phyloP scores from a whole-genome alignment of 306 rosid genomes.

The Datisca glomerata region DNA sequence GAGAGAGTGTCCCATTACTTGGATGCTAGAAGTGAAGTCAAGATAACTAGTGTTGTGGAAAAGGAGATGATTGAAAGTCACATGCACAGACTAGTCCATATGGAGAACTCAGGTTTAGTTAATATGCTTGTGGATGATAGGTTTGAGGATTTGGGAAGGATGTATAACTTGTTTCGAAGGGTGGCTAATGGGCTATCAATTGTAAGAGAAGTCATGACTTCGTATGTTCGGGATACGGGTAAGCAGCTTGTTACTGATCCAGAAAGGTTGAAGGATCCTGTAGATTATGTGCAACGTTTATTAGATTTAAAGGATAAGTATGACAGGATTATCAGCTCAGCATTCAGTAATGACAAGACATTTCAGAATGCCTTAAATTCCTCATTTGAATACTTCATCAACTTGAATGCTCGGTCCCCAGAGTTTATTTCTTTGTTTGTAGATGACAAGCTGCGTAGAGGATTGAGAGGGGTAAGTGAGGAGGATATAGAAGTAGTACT shows the following conservation, averaged over 20 bases:
- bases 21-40: conserved; percentile 55
- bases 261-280: conserved; percentile 73
- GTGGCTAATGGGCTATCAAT: conserved; percentile 45
- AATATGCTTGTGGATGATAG: conserved; percentile 71
- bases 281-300: conserved; percentile 73
- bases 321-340: conserved; percentile 49
- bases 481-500: conserved; percentile 83
- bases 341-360: conserved; percentile 79
- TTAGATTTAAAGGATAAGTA: conserved; percentile 72
- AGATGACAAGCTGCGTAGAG: conserved; percentile 70
- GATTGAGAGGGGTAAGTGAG: conserved; percentile 76
- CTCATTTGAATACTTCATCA: conserved; percentile 69
- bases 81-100: conserved; percentile 67
- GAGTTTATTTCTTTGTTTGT: conserved; percentile 79
- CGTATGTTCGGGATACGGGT: conserved; percentile 59
- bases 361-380: conserved; percentile 90
- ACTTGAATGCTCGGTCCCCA: conserved; percentile 62
- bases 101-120: conserved; percentile 74
- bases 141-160: conserved; percentile 66
- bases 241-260: conserved; percentile 77
- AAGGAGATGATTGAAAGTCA: conserved; percentile 75
- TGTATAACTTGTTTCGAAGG: conserved; percentile 64
- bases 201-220: conserved; percentile 66
- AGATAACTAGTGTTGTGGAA: conserved; percentile 64
- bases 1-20: conserved; percentile 85